A percentile compares a stretch with the other conserved stretches of the same genome.
Conservation (phyloP, 2,329 filamentous ascomycete species). For the Drechslera avenae region DNA sequence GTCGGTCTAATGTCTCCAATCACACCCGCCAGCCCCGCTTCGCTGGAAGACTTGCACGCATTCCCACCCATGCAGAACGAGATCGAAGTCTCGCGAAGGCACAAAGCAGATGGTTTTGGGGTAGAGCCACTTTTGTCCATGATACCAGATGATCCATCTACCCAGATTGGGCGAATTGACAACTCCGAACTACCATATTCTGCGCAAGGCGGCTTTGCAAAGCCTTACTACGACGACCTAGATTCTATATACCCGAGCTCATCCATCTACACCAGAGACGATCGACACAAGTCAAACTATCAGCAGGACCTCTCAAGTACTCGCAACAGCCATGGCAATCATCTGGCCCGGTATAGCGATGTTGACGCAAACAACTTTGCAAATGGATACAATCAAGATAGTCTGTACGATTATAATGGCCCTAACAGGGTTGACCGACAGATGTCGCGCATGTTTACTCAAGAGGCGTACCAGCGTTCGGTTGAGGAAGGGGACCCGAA, state of each 20-base stretch:
- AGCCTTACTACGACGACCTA: slow-evolving; percentile 39
- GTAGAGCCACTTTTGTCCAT: slow-evolving; percentile 33
- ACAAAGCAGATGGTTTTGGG: slow-evolving; percentile 5
- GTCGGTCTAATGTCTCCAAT: slow-evolving; percentile 25
- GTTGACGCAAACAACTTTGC: slow-evolving; percentile 19
- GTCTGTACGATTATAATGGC: slow-evolving; percentile 19
- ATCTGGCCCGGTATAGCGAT: slow-evolving; percentile 23
- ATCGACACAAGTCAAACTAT: slow-evolving; percentile 24
- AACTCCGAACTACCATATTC: slow-evolving; percentile 14
- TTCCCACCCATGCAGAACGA: slow-evolving; percentile 15
- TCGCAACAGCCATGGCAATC: slow-evolving; percentile 30
- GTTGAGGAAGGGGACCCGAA: slow-evolving; percentile 23
- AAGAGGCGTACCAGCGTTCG: slow-evolving; percentile 21
- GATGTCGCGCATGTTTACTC: slow-evolving; percentile 17
- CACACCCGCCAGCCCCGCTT: slow-evolving; percentile 21
- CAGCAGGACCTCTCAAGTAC: slow-evolving; percentile 26
- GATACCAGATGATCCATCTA: slow-evolving; percentile 36
- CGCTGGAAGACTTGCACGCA: slow-evolving; percentile 6
- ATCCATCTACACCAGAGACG: slow-evolving; percentile 40
- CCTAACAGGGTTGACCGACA: slow-evolving; percentile 15
- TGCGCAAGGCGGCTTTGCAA: slow-evolving; percentile 13
- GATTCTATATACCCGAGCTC: slow-evolving; percentile 38
- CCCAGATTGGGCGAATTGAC: slow-evolving; percentile 22
- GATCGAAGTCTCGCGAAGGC: slow-evolving; percentile 8
- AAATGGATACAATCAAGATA: slow-evolving; percentile 20